These are phyloP conservation scores for Coprinopsis sp. DNA, from an alignment of 768 basidiomycete genomes.

Conservation along the genomic window DNA sequence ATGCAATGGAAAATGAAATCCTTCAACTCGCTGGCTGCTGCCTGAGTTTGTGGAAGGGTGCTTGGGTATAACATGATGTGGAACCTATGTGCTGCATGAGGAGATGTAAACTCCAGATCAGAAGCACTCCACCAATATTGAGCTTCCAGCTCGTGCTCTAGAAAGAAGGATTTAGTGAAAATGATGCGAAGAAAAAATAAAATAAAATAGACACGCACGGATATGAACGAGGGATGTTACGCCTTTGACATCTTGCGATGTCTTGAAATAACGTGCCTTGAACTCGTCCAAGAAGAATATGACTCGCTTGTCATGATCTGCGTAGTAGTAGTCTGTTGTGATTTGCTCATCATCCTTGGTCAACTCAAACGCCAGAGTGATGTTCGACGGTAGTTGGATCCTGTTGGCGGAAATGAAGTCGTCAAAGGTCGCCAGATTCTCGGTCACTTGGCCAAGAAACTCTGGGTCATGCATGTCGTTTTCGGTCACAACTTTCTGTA, in stretches of 20 bases:
- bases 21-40: conserved; percentile 30
- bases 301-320: conserved; percentile 36
- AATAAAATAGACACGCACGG: conserved; percentile 29
- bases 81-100: conserved; percentile 21
- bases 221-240: conserved; percentile 34
- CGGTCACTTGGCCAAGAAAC: conserved; percentile 28
- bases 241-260: conserved; percentile 31
- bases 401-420: conserved; percentile 20
- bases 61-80: conserved; percentile 34
- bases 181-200: background rate
- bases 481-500: conserved; percentile 51
- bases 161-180: background rate
- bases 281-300: conserved; percentile 53
- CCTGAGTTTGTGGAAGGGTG: conserved; percentile 18
- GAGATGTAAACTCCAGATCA: background rate
- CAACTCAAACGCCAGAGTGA: conserved; percentile 28
- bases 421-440: conserved; percentile 27
- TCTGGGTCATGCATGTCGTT: conserved; percentile 41
- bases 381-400: conserved; percentile 26
- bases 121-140: conserved; percentile 36
- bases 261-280: conserved; percentile 25
- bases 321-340: conserved; percentile 29
- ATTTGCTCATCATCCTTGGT: conserved; percentile 28
- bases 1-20: conserved; percentile 36
- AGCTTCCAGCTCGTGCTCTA: conserved; percentile 35